Conservation (phyloP, 2,329 filamentous ascomycete species). For the Dothideomycetes sp. region DNA sequence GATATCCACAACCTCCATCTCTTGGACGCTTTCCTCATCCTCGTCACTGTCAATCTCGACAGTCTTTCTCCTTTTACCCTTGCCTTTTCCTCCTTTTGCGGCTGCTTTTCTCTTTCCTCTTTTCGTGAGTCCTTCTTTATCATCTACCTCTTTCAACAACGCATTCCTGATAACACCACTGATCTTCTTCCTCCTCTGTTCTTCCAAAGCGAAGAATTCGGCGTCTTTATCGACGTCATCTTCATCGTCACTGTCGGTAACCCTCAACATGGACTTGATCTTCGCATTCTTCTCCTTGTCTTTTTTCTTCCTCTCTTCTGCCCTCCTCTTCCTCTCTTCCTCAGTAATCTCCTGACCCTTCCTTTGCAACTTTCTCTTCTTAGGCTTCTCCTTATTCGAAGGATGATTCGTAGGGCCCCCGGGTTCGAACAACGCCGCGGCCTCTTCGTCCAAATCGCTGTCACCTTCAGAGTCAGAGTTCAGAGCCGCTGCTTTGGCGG, state of each 20-base stretch:
- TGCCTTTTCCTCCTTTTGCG: constrained; percentile 9
- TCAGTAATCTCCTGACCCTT: constrained; percentile 51
- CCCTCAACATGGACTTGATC: constrained; percentile 76
- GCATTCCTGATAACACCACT: constrained; percentile 41
- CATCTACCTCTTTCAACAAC: constrained; percentile 32
- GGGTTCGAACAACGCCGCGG: constrained; percentile 53
- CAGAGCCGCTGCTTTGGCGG: constrained; percentile 6
- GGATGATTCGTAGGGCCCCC: constrained; percentile 51
- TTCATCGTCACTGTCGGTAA: constrained; percentile 81
- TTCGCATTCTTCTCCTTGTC: constrained; percentile 68
- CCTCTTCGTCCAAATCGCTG: constrained; percentile 30
- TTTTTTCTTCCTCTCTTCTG: constrained; percentile 52
- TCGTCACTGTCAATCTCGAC: neutral
- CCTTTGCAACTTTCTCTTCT: constrained; percentile 42
- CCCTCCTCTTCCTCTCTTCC: constrained; percentile 49
- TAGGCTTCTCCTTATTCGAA: constrained; percentile 39
- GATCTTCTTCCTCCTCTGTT: constrained; percentile 52
- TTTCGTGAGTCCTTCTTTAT: constrained; percentile 25
- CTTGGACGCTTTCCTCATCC: neutral
- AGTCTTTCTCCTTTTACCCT: constrained; percentile 19
- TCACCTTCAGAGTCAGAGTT: constrained; percentile 14
- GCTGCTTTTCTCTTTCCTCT: constrained; percentile 19
- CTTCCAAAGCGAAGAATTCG: constrained; percentile 72
- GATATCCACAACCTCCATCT: constrained; percentile 3
- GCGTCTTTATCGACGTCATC: constrained; percentile 65